Base-by-base conservation (phyloP, 371 early-diverging fungal species). In the Mucor irregularis region DNA sequence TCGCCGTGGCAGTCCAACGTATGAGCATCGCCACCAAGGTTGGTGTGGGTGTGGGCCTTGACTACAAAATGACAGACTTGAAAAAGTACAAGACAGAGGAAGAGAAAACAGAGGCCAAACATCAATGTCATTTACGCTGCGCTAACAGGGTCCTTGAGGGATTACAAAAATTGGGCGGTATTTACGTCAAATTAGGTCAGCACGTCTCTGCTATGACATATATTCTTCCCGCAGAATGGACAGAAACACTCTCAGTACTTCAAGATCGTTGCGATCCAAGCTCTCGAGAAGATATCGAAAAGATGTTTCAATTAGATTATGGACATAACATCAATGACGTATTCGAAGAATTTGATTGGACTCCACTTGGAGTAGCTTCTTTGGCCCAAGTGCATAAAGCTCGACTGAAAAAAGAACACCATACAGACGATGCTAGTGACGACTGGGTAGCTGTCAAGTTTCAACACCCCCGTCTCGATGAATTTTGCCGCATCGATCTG, bases 151-250 rank as follows among this genome's bases (percentile, higher is more conserved):
- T 92, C 3, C 58, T 90, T 17, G 61, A 64, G 25, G 81, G 85
- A 10, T 74, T 84, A 35, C 63, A 73, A 57, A 69, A 64, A 38
- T 82, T 89, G 35, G 94, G 93, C 19, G 96, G 97, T 5, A 87
- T 95, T 29, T 97, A 94, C 65, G 90, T 97, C 62, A 97, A 97
- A 62, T 78, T 96, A 45, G 95, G 95, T 2, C 96, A 96, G 64
- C 94, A 96, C 73, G 73, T 94, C 0, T 82, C 92, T 17, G 90
- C 95, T 16, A 77, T 96, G 81, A 82, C 83, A 13, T 95, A 92
- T 56, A 69, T 95, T 14, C 75, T 97, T 6, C 98, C 98, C 4
- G 56, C 57, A 4, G 97, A 98, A 67, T 98, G 94, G 87, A 91
- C 91, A 22, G 69, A 81, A 4, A 91, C 94, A 0, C 80, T 98